These are phyloP conservation scores for Phycomyces nitens DNA, from an alignment of 192 early-diverging fungal genomes.

Conservation along the genomic window DNA sequence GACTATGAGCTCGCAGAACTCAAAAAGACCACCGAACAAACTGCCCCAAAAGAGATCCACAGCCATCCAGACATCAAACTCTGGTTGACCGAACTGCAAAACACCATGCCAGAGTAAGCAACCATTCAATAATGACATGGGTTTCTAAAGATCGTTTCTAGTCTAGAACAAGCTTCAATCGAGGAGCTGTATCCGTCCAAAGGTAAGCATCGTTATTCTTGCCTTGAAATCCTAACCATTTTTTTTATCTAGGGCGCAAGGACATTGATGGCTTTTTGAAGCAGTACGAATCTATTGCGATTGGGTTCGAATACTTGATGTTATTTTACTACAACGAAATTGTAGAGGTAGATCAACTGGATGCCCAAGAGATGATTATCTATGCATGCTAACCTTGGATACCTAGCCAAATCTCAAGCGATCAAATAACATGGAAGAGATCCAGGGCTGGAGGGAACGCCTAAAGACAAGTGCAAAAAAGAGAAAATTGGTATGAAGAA, in stretches of 20 bases:
- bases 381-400: too few relatives aligned
- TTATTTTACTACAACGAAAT: neutral
- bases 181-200: too few relatives aligned
- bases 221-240: neutral
- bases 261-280: neutral
- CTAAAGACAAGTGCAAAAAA: neutral
- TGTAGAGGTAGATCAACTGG: neutral
- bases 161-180: too few relatives aligned
- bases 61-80: neutral
- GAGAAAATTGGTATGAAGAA: too few relatives aligned
- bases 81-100: neutral
- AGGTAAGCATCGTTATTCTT: neutral
- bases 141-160: too few relatives aligned
- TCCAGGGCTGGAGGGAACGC: neutral
- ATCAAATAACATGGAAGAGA: neutral
- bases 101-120: neutral
- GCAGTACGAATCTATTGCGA: neutral
- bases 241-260: neutral
- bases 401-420: neutral
- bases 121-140: too few relatives aligned
- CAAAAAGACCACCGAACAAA: neutral
- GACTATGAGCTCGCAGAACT: neutral
- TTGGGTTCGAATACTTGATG: neutral
- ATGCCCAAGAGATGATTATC: too few relatives aligned
- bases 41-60: neutral